These are phyloP conservation scores for Wickerhamiella brachini DNA, from an alignment of 805 yeast species.

Conservation along the genomic window DNA sequence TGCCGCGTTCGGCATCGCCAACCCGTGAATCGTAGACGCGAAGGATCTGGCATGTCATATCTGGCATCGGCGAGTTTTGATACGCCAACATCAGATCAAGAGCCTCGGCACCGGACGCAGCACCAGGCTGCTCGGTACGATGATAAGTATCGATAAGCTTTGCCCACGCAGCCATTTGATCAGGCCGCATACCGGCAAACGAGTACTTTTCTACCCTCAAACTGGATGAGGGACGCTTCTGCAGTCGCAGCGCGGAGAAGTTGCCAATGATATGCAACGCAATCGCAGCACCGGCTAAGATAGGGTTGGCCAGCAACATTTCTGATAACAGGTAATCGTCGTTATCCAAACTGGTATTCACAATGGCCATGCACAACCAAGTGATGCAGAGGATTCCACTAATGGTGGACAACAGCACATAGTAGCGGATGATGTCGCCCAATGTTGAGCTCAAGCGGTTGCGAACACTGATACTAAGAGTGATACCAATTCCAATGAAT, in stretches of 20 bases:
- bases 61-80: conserved; percentile 16
- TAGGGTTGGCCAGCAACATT: conserved; percentile 16
- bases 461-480: conserved; percentile 12
- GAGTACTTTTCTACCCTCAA: conserved; percentile 22
- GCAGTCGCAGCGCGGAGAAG: conserved; percentile 14
- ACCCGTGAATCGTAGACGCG: conserved; percentile 21
- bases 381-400: conserved; percentile 12
- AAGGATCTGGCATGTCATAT: conserved; percentile 22
- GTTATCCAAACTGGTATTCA: conserved; percentile 2
- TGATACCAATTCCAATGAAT: conserved; percentile 18
- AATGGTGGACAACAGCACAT: conserved; percentile 7
- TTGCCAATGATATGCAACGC: conserved; percentile 15
- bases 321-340: conserved; percentile 8
- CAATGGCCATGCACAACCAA: conserved; percentile 15
- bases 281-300: conserved; percentile 12
- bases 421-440: conserved; percentile 11
- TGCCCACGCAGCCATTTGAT: conserved; percentile 22
- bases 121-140: conserved; percentile 18
- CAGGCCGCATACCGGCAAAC: conserved; percentile 14
- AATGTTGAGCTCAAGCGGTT: conserved; percentile 16
- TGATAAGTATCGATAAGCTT: conserved; percentile 23
- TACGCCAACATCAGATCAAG: conserved; percentile 24
- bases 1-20: neutral
- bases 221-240: conserved; percentile 18
- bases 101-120: conserved; percentile 24